Percentiles rank a stretch among this genome's conserved stretches.
phyloP scores from a whole-genome alignment of 2,329 filamentous ascomycete species.

The Conoideocrella luteorostrata region DNA sequence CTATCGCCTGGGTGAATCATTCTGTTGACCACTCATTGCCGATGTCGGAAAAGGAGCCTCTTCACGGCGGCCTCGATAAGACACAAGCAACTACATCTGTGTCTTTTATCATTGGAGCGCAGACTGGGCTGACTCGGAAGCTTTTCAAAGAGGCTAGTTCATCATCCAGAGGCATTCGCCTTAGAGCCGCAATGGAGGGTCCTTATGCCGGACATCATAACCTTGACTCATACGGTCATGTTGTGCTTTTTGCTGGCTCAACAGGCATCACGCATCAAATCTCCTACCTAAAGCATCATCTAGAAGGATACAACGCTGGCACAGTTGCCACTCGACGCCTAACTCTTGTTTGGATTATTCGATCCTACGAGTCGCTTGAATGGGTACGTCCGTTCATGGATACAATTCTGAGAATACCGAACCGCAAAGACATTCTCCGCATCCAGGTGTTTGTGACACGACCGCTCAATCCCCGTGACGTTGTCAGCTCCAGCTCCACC shows the following conservation, averaged over 20 bases:
- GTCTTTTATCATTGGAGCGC: constrained; percentile 79
- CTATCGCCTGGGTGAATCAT: constrained; percentile 66
- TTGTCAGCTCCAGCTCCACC: constrained; percentile 66
- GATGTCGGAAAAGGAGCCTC: constrained; percentile 34
- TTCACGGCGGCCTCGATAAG: constrained; percentile 33
- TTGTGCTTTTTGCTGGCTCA: constrained; percentile 83
- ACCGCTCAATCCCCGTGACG: constrained; percentile 76
- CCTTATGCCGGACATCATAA: constrained; percentile 81
- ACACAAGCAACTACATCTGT: constrained; percentile 46
- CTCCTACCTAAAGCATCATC: constrained; percentile 73
- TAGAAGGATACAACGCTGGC: constrained; percentile 60
- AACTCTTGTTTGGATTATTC: constrained; percentile 87
- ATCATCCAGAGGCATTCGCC: constrained; percentile 47
- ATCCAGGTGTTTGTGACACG: constrained; percentile 88
- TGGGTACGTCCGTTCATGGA: constrained; percentile 89
- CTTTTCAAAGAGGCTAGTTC: constrained; percentile 64
- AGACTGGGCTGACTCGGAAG: constrained; percentile 80
- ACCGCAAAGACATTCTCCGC: constrained; percentile 73
- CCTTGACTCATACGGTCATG: constrained; percentile 87
- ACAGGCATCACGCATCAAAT: constrained; percentile 95
- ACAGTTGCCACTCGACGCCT: constrained; percentile 76
- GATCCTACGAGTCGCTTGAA: constrained; percentile 80
- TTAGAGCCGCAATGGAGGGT: constrained; percentile 77
- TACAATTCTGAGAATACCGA: constrained; percentile 67
- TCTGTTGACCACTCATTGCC: constrained; percentile 33